Evolutionary conservation across 1,284 basidiomycete species (phyloP), one percentile per base, ranked within the genome.

Genomic region (Malassezia equina): DNA sequence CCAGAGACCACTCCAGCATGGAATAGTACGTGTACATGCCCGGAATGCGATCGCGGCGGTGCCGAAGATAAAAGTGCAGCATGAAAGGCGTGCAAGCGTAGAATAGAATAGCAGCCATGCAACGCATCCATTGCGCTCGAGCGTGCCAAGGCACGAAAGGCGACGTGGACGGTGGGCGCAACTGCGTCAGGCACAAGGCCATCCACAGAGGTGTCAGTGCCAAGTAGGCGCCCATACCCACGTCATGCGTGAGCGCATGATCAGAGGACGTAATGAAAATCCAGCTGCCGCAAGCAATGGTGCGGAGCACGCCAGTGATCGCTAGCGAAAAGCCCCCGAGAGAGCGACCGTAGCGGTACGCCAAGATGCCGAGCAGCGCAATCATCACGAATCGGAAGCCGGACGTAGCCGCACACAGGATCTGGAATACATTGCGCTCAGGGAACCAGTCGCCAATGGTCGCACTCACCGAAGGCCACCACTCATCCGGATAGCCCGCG

Each of bases 391-490:
- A 84, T 3, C 90, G 84, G 0, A 89, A 90, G 7, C 86, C 74
- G 7, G 74, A 70, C 25, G 71, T 75, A 31, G 91, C 74, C 12
- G 90, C 90, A 63, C 94, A 91, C 44, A 91, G 78, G 45, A 93
- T 83, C 64, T 95, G 90, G 70, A 95, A 94, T 42, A 89, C 75
- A 60, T 85, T 89, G 57, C 89, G 80, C 63, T 93, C 86, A 19
- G 87, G 88, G 60, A 86, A 88, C 84, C 88, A 90, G 77, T 94
- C 90, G 2, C 90, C 90, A 59, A 66, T 66, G 17, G 88, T 88
- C 8, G 90, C 88, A 25, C 88, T 91, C 3, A 94, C 90, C 3
- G 86, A 89, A 6, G 89, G 90, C 69, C 88, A 90, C 86, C 86
- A 93, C 73, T 93, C 90, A 34, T 90, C 77, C 0, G 90, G 90